Base-by-base conservation (phyloP, 768 basidiomycete species). In the Boletales sp. region DNA sequence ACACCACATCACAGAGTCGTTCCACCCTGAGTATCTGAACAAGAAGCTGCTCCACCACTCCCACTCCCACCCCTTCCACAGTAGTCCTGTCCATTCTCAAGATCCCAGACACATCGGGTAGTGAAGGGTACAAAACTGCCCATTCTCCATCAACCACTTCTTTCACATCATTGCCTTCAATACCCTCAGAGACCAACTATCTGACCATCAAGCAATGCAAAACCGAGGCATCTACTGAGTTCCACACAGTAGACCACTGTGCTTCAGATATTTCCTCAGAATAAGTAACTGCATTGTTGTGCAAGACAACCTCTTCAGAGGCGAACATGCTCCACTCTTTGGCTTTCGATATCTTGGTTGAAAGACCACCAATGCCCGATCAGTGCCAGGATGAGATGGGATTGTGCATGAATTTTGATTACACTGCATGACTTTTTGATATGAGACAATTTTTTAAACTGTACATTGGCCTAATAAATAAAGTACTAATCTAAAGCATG, bases 111-210 rank as follows among this genome's bases (percentile, higher is more conserved):
- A 60, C 57, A 30, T 74, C 73, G 18, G 79, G 73, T 12, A 81
- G 77, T 51, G 77, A 76, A 8, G 79, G 78, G 2, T 86, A 82
- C 54, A 67, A 75, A 28, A 68, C 73, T 2, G 70, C 72, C 4
- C 51, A 55, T 21, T 68, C 77, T 4, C 74, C 78, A 1, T 78
- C 78, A 7, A 71, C 67, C 11, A 68, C 73, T 8, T 83, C 82
- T 0, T 82, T 78, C 63, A 72, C 71, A 48, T 83, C 82, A 6
- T 65, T 83, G 48, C 81, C 82, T 1, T 79, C 77, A 4, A 83
- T 83, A 53, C 82, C 82, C 11, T 82, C 79, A 1, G 74, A 77
- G 44, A 76, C 72, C 0, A 74, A 75, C 41, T 78, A 68, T 46
- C 59, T 56, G 35, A 76, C 77, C 1, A 71, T 68, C n/a, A 70